These are phyloP conservation scores for Fusarium pilosicola DNA, from an alignment of 2,329 filamentous ascomycete genomes.

Conservation along the genomic window DNA sequence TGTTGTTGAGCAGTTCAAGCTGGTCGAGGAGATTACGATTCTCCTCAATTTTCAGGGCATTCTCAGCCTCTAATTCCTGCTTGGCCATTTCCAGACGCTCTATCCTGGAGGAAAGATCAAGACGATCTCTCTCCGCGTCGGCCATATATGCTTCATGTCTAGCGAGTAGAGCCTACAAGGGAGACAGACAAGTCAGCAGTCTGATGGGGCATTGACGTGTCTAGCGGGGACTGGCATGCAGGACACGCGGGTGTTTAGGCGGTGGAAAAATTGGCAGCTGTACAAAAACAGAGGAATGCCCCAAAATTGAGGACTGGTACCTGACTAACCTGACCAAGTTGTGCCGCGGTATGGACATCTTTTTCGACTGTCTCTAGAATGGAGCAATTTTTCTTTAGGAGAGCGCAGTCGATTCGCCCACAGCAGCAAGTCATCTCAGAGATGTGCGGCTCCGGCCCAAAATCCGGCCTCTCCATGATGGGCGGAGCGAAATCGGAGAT, in stretches of 20 bases:
- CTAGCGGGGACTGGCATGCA: constrained; percentile 39
- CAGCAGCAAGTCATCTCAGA: constrained; percentile 79
- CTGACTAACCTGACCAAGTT: constrained; percentile 87
- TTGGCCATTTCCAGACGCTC: constrained; percentile 81
- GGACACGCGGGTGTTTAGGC: constrained; percentile 15
- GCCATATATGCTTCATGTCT: constrained; percentile 95
- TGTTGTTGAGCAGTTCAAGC: constrained; percentile 83
- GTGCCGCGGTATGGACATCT: constrained; percentile 86
- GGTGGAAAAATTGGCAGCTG: constrained; percentile 6
- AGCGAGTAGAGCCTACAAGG: constrained; percentile 83
- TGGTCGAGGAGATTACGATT: constrained; percentile 85
- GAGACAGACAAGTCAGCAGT: constrained; percentile 71
- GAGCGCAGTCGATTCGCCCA: constrained; percentile 80
- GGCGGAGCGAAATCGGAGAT: constrained; percentile 28
- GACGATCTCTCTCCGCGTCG: constrained; percentile 87
- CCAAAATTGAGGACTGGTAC: constrained; percentile 36
- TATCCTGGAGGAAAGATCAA: constrained; percentile 76
- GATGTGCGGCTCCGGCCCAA: constrained; percentile 38
- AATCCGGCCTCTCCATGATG: constrained; percentile 42
- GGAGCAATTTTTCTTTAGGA: constrained; percentile 81
- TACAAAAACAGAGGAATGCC: constrained; percentile 37
- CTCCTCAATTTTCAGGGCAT: constrained; percentile 81
- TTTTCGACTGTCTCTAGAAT: constrained; percentile 85
- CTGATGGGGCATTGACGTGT: constrained; percentile 39
- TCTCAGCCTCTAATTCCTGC: constrained; percentile 76